These are phyloP conservation scores for Dillenia turbinata DNA, from an alignment of 164 flowering plant species.

Conservation along the genomic window DNA sequence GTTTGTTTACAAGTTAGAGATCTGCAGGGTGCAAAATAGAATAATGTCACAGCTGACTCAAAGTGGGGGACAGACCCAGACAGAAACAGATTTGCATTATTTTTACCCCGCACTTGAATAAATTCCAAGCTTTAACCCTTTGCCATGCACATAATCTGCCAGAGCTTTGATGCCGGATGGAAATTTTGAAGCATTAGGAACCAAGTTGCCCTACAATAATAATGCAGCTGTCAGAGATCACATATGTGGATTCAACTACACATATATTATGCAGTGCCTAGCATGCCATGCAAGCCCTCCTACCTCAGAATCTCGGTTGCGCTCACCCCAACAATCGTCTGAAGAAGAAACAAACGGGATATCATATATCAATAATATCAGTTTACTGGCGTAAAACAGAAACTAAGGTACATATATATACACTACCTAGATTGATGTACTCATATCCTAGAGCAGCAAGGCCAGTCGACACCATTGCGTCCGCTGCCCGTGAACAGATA, in stretches of 20 bases:
- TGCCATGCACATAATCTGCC: slow-evolving; percentile 69
- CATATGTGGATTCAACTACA: neutral
- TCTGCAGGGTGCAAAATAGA: slow-evolving; percentile 19
- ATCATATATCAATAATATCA: neutral
- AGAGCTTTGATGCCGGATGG: slow-evolving; percentile 66
- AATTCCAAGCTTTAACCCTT: slow-evolving; percentile 66
- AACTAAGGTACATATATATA: neutral
- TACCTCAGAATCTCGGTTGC: slow-evolving; percentile 54
- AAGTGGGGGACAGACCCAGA: neutral
- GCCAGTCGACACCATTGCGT: slow-evolving; percentile 59
- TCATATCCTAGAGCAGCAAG: slow-evolving; percentile 46
- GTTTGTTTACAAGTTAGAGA: slow-evolving; percentile 44
- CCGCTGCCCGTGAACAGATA: slow-evolving; percentile 30
- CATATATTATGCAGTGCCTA: neutral
- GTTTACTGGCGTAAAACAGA: neutral
- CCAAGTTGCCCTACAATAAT: slow-evolving; percentile 47
- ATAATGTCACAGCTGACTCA: neutral
- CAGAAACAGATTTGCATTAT: neutral
- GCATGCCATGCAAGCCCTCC: neutral
- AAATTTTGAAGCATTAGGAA: slow-evolving; percentile 44
- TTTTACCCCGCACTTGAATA: slow-evolving; percentile 64
- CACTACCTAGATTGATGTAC: slow-evolving; percentile 51
- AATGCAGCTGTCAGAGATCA: neutral
- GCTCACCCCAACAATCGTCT: slow-evolving; percentile 82
- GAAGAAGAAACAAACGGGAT: slow-evolving; percentile 2